These are phyloP conservation scores for Pelargonium citronellum DNA, from an alignment of 441 rosid species.

Conservation along the genomic window DNA sequence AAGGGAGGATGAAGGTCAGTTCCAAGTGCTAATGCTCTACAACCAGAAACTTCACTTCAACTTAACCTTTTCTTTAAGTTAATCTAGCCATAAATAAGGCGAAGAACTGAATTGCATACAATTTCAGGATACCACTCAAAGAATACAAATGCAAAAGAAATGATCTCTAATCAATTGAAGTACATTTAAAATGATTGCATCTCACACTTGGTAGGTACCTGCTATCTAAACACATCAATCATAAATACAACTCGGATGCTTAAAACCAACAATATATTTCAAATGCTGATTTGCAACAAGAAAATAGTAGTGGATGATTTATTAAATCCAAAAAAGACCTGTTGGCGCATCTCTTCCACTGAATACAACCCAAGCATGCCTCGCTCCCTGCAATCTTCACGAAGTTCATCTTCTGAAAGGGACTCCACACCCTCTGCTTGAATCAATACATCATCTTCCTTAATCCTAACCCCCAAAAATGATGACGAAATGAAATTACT, in stretches of 20 bases:
- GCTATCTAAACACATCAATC: not conserved
- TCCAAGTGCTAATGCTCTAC: too few relatives aligned
- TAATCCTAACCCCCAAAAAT: constrained; percentile 13
- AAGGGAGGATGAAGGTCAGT: not conserved
- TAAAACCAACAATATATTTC: not conserved
- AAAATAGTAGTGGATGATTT: constrained; percentile 3
- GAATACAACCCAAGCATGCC: constrained; percentile 23
- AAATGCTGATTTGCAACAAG: constrained; percentile 6
- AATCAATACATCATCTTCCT: constrained; percentile 19
- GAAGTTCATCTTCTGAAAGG: constrained; percentile 23
- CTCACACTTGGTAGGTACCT: not conserved
- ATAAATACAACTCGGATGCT: not conserved
- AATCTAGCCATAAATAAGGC: too few relatives aligned
- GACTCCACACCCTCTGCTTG: constrained; percentile 25
- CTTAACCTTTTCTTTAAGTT: too few relatives aligned
- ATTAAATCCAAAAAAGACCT: constrained; percentile 13
- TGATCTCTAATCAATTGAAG: not conserved
- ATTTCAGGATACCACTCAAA: not conserved
- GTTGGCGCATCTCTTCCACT: constrained; percentile 24
- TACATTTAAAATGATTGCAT: not conserved
- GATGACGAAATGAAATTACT: constrained; percentile 2
- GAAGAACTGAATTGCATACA: not conserved
- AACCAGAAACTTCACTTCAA: too few relatives aligned
- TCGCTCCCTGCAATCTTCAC: constrained; percentile 24
- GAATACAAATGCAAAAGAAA: not conserved